A percentile compares a stretch with the other conserved stretches of the same genome.
Evolutionary conservation across 169 alveolate species (phyloP).

Genomic region (Toxoplasma gondii): DNA sequence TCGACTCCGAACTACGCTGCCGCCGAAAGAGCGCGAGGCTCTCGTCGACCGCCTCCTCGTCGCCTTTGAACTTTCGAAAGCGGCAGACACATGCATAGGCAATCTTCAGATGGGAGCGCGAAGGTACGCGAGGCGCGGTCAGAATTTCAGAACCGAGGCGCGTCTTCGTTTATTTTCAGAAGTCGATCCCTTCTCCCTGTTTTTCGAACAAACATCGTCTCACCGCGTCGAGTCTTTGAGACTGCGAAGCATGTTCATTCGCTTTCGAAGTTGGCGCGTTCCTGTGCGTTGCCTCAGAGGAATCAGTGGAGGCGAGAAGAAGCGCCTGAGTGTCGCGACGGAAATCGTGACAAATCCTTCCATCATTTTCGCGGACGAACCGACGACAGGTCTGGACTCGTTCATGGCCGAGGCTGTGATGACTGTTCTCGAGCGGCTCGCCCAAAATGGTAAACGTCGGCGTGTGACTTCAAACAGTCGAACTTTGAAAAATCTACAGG

Average conservation of each 20-base stretch:
- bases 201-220: too few relatives aligned
- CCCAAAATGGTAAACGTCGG: slow-evolving; percentile 50
- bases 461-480: too few relatives aligned
- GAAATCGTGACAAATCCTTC: slow-evolving; percentile 82
- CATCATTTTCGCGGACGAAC: slow-evolving; percentile 84
- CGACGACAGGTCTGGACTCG: slow-evolving; percentile 81
- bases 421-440: slow-evolving; percentile 56
- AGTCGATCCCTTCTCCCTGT: not conserved
- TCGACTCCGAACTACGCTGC: slow-evolving; percentile 72
- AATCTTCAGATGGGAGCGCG: slow-evolving; percentile 74
- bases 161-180: not conserved
- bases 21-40: slow-evolving; percentile 63
- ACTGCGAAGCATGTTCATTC: too few relatives aligned
- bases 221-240: too few relatives aligned
- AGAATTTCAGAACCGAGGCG: not conserved
- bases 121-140: slow-evolving; percentile 50
- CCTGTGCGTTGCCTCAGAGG: slow-evolving; percentile 76
- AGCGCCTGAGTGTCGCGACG: slow-evolving; percentile 80
- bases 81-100: slow-evolving; percentile 80
- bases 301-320: slow-evolving; percentile 86
- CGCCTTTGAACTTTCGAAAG: slow-evolving; percentile 73
- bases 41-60: slow-evolving; percentile 75
- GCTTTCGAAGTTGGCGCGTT: too few relatives aligned
- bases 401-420: slow-evolving; percentile 68
- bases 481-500: too few relatives aligned